A percentile compares a stretch with the other conserved stretches of the same genome.
phyloP scores from a whole-genome alignment of 2,329 filamentous ascomycete genomes.

The Phialophora chinensis region DNA sequence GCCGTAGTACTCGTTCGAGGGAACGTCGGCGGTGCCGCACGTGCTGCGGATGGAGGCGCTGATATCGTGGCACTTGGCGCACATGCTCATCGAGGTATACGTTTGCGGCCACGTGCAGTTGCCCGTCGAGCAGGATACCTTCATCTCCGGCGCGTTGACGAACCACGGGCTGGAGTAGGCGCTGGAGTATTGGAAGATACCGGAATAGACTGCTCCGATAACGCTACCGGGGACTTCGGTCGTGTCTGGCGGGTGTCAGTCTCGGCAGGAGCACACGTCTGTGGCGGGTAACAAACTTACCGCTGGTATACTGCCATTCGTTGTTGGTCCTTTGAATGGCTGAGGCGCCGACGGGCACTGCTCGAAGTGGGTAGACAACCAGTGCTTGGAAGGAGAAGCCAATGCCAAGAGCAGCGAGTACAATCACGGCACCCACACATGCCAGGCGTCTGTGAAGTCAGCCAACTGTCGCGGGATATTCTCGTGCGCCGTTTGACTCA shows the following conservation, averaged over 20 bases:
- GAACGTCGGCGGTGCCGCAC: constrained; percentile 9
- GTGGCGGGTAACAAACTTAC: neutral
- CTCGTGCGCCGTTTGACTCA: neutral
- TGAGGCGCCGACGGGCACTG: constrained; percentile 4
- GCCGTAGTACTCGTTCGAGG: neutral
- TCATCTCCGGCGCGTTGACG: constrained; percentile 5
- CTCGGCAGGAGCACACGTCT: neutral
- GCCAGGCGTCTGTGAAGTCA: constrained; percentile 13
- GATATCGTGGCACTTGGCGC: constrained; percentile 20
- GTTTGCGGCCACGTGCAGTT: constrained; percentile 24
- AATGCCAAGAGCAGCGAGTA: constrained; percentile 19
- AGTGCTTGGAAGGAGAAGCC: constrained; percentile 23
- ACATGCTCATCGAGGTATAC: constrained; percentile 20
- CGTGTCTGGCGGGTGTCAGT: neutral
- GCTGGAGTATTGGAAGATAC: constrained; percentile 14
- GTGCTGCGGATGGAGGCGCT: constrained; percentile 1
- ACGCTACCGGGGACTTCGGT: constrained; percentile 6
- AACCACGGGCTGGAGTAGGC: neutral
- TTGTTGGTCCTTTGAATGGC: constrained; percentile 5
- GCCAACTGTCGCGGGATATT: neutral
- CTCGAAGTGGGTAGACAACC: constrained; percentile 15
- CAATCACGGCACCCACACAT: constrained; percentile 22
- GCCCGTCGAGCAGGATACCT: constrained; percentile 18
- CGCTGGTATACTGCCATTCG: neutral
- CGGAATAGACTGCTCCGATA: constrained; percentile 16